phyloP scores from a whole-genome alignment of 768 basidiomycete genomes.

The Coprinopsis cinerea region DNA sequence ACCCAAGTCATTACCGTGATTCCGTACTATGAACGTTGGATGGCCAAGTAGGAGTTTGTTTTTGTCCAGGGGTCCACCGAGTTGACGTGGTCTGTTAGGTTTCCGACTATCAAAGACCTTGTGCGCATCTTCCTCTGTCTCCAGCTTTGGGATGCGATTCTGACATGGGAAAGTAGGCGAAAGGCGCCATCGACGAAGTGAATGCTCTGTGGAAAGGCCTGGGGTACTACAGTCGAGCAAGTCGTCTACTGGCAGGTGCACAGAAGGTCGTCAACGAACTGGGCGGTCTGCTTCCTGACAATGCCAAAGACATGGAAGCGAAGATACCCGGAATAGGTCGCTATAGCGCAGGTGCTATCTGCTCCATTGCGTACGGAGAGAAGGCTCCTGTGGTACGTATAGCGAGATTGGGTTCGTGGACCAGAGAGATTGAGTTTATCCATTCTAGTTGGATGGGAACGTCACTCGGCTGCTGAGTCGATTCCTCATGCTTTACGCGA shows the following conservation, averaged over 20 bases:
- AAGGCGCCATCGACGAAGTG: conserved; percentile 73
- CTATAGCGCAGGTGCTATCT: conserved; percentile 82
- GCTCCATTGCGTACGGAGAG: conserved; percentile 85
- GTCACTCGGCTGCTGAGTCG: conserved; percentile 83
- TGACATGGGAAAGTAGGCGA: conserved; percentile 36
- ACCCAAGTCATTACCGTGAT: conserved; percentile 93
- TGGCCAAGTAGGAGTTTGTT: conserved; percentile 52
- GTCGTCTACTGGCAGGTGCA: conserved; percentile 77
- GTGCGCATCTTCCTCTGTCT: conserved; percentile 33
- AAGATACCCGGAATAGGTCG: conserved; percentile 84
- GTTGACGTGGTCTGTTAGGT: conserved; percentile 37
- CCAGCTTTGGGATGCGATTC: conserved; percentile 12
- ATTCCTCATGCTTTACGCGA: conserved; percentile 74
- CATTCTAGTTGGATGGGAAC: conserved; percentile 77
- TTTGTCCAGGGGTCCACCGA: conserved; percentile 7
- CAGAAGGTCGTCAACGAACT: conserved; percentile 67
- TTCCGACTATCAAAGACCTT: conserved; percentile 74
- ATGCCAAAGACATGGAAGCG: conserved; percentile 74
- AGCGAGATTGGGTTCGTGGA: background rate
- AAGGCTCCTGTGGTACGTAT: conserved; percentile 74
- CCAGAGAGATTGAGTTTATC: background rate
- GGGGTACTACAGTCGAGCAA: conserved; percentile 85
- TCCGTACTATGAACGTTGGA: conserved; percentile 89
- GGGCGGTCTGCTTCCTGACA: conserved; percentile 69
- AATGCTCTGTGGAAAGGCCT: conserved; percentile 89